Conservation (phyloP, 352 stramenopile genomes). For the Pythium phragmiticola region DNA sequence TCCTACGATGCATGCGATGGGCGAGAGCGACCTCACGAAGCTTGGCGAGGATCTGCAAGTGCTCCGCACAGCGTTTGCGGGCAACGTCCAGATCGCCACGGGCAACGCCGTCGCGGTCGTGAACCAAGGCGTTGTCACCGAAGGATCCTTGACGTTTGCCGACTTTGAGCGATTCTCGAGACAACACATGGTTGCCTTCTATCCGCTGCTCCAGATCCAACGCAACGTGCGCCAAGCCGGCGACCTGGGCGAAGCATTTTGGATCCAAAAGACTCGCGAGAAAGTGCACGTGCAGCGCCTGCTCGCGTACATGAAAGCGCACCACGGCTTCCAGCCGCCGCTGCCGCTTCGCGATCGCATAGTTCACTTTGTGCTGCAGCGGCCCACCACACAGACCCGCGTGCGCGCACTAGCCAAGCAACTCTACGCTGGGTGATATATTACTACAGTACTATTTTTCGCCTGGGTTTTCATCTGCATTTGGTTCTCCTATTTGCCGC, state of each 20-base stretch:
- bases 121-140: constrained; percentile 12
- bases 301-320: constrained; percentile 39
- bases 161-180: constrained; percentile 53
- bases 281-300: constrained; percentile 36
- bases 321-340: constrained; percentile 38
- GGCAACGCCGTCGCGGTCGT: constrained; percentile 30
- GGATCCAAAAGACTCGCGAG: constrained; percentile 44
- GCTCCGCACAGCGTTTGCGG: constrained; percentile 38
- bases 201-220: constrained; percentile 51
- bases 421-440: constrained; percentile 33
- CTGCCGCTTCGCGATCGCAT: constrained; percentile 40
- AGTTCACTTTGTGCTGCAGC: constrained; percentile 29
- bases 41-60: constrained; percentile 44
- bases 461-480: background rate
- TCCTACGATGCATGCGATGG: constrained; percentile 20
- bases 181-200: constrained; percentile 52
- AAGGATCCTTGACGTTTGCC: constrained; percentile 35
- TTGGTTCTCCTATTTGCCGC: constrained; percentile 22
- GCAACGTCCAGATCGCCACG: constrained; percentile 48
- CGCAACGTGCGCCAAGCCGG: constrained; percentile 33
- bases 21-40: constrained; percentile 36
- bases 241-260: constrained; percentile 46
- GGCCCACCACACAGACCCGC: constrained; percentile 28
- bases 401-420: constrained; percentile 36
- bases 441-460: background rate